phyloP scores from a whole-genome alignment of 78 protist species.

The Creolimax fragrantissima region DNA sequence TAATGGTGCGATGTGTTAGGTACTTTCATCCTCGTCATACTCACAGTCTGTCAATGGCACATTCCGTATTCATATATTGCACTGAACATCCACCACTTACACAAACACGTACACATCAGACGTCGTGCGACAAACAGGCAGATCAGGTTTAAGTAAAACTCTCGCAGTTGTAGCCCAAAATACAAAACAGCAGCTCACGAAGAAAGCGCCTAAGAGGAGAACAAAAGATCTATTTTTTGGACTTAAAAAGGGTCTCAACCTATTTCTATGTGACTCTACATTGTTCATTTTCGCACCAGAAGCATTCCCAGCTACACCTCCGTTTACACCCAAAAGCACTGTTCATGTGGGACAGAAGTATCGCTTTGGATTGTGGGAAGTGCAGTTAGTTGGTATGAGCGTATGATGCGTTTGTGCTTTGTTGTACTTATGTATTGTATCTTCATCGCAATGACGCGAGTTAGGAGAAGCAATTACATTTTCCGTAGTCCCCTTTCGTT shows the following conservation, averaged over 20 bases:
- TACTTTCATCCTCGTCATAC: too few species aligned
- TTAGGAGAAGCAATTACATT: too few species aligned
- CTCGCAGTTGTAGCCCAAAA: neutral
- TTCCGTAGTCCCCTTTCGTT: neutral
- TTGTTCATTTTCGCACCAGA: neutral
- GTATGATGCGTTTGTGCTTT: neutral
- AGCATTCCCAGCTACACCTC: neutral
- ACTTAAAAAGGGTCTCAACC: neutral
- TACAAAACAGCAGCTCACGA: neutral
- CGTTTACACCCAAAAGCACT: neutral
- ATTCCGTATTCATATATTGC: too few species aligned
- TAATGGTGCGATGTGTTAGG: too few species aligned
- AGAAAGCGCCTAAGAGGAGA: neutral
- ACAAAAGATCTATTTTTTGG: neutral
- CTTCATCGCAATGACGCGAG: too few species aligned
- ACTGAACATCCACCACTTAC: too few species aligned
- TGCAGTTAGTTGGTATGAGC: neutral
- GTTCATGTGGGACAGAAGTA: neutral
- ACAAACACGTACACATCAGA: too few species aligned
- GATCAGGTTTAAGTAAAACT: neutral
- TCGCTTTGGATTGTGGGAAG: neutral
- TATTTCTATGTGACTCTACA: neutral
- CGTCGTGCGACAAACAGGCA: too few species aligned
- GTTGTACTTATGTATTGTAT: neutral
- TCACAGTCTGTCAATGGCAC: too few species aligned